Evolutionary conservation across 805 yeast species (phyloP).

Genomic region (Myxozyma neotropica): DNA sequence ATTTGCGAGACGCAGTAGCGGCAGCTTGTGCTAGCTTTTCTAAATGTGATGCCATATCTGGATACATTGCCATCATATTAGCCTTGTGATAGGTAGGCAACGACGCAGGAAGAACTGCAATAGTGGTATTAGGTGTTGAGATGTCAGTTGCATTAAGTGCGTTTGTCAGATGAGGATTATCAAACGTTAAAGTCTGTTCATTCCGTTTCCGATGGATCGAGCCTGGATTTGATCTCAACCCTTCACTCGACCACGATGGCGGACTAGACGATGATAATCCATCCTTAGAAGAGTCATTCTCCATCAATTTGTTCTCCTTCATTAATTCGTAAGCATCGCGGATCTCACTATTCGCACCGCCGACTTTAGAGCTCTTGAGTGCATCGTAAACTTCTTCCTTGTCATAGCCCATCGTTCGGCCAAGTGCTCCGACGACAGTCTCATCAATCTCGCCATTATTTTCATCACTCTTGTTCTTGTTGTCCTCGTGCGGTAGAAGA

Average conservation of each 20-base stretch:
- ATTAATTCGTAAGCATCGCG: constrained; percentile 83
- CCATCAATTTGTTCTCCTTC: constrained; percentile 73
- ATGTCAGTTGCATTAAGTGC: constrained; percentile 38
- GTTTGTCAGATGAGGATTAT: constrained; percentile 44
- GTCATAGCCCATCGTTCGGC: constrained; percentile 86
- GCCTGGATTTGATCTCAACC: constrained; percentile 24
- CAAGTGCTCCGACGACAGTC: constrained; percentile 70
- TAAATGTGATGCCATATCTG: constrained; percentile 38
- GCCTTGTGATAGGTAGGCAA: constrained; percentile 94
- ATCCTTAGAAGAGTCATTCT: constrained; percentile 56
- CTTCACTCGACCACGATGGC: constrained; percentile 48
- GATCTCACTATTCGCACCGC: constrained; percentile 55
- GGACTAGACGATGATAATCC: constrained; percentile 53
- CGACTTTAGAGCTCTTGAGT: constrained; percentile 53
- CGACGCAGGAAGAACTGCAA: constrained; percentile 90
- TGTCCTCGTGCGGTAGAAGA: constrained; percentile 60
- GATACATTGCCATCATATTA: constrained; percentile 57
- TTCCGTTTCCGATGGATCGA: constrained; percentile 36
- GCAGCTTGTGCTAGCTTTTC: constrained; percentile 42
- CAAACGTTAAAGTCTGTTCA: constrained; percentile 47
- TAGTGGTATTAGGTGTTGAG: constrained; percentile 69
- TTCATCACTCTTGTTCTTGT: constrained; percentile 36
- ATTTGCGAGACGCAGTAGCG: constrained; percentile 67
- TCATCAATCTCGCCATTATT: constrained; percentile 61
- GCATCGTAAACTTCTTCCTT: constrained; percentile 79